Percentiles rank a stretch among this genome's conserved stretches.
These are phyloP conservation scores for Aurantiochytrium sp. DNA, from an alignment of 108 stramenopile species.

Conservation along the genomic window DNA sequence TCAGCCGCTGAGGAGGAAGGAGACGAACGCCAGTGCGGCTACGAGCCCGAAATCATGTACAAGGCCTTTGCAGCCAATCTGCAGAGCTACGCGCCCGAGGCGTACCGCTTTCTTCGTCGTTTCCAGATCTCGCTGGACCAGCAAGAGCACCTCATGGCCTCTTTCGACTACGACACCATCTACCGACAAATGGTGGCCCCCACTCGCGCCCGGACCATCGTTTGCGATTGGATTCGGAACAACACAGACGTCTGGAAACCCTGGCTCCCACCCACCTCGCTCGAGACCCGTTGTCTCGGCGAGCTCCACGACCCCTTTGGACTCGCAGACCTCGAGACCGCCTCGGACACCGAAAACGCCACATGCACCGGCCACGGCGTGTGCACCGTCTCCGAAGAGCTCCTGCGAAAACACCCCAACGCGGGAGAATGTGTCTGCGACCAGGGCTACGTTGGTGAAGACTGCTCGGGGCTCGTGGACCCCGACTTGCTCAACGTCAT, in stretches of 20 bases:
- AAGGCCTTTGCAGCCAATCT: conserved; percentile 20
- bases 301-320: conserved; percentile 12
- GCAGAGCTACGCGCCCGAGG: not conserved
- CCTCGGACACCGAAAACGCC: not conserved
- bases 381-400: not conserved
- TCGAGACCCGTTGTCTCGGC: not conserved
- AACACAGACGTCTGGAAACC: not conserved
- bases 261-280: not conserved
- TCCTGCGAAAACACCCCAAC: not conserved
- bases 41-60: not conserved
- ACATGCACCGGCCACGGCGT: not conserved
- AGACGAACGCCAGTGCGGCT: not conserved
- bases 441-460: not conserved
- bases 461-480: conserved; percentile 1
- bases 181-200: not conserved
- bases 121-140: not conserved
- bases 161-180: not conserved
- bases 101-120: not conserved
- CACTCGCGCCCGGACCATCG: not conserved
- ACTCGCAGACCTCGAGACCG: not conserved
- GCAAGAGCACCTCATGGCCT: not conserved
- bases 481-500: not conserved
- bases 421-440: not conserved
- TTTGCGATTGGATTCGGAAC: conserved; percentile 9
- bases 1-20: not conserved